Conservation (phyloP, 2,329 filamentous ascomycete species). For the Thelonectria blattea region DNA sequence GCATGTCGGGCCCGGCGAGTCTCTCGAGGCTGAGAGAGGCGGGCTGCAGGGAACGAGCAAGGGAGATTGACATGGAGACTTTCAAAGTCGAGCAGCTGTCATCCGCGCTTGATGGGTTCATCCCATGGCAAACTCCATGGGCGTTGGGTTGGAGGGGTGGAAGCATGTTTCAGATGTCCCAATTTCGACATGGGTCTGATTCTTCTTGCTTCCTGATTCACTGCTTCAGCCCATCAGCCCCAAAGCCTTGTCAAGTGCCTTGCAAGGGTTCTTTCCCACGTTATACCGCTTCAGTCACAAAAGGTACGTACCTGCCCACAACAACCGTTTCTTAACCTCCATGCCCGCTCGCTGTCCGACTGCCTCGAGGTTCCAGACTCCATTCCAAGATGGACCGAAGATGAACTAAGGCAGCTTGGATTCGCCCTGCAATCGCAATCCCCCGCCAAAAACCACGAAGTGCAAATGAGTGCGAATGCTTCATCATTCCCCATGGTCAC, state of each 20-base stretch:
- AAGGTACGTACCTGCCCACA: neutral
- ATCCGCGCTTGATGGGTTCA: slow-evolving; percentile 13
- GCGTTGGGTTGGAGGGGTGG: slow-evolving; percentile 15
- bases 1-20: neutral
- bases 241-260: slow-evolving; percentile 12
- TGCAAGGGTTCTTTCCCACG: slow-evolving; percentile 2
- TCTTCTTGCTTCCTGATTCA: neutral
- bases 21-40: slow-evolving; percentile 6
- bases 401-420: neutral
- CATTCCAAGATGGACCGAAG: neutral
- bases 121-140: slow-evolving; percentile 1
- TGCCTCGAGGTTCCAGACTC: neutral
- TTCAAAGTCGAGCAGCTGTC: slow-evolving; percentile 1
- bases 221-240: slow-evolving; percentile 7
- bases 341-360: too few relatives aligned
- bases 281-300: neutral
- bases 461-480: neutral
- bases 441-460: too few relatives aligned
- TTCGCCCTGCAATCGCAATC: neutral
- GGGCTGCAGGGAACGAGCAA: slow-evolving; percentile 6
- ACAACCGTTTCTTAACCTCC: neutral
- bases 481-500: neutral
- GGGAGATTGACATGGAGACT: slow-evolving; percentile 3
- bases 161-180: slow-evolving; percentile 31
- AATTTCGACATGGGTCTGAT: slow-evolving; percentile 27